Evolutionary conservation across 352 stramenopile species (phyloP).

Genomic region (Halophytophthora batemanensis): DNA sequence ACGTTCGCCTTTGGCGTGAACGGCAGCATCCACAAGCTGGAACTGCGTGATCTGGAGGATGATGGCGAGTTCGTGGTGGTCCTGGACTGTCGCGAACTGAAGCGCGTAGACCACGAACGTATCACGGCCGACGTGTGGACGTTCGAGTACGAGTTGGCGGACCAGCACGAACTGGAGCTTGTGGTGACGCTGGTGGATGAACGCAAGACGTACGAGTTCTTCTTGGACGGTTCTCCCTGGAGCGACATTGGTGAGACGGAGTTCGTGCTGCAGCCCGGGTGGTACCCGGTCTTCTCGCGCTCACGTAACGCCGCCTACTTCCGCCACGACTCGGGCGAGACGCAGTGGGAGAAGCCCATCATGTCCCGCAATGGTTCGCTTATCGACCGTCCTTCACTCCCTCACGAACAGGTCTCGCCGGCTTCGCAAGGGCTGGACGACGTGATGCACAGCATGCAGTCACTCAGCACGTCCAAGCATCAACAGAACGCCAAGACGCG

Average conservation of each 20-base stretch:
- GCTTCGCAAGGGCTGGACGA: conserved; percentile 29
- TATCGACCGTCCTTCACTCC: conserved; percentile 26
- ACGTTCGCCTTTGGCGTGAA: conserved; percentile 81
- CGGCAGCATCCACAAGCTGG: conserved; percentile 72
- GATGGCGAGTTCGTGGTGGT: conserved; percentile 77
- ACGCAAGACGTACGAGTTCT: conserved; percentile 68
- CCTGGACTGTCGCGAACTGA: conserved; percentile 62
- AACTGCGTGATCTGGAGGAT: conserved; percentile 62
- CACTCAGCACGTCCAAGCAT: conserved; percentile 9
- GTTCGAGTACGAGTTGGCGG: conserved; percentile 68
- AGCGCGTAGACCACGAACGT: conserved; percentile 56
- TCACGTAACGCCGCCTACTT: conserved; percentile 75
- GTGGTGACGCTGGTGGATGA: conserved; percentile 64
- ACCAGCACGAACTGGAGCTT: conserved; percentile 67
- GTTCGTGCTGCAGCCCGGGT: conserved; percentile 75
- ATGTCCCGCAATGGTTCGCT: conserved; percentile 45
- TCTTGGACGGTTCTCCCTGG: conserved; percentile 75
- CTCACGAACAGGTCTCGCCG: conserved; percentile 32
- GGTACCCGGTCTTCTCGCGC: conserved; percentile 78
- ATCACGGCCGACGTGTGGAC: conserved; percentile 67
- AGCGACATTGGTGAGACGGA: conserved; percentile 73
- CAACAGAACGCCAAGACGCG: conserved; percentile 2
- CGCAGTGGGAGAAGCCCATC: conserved; percentile 76
- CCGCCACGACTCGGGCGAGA: conserved; percentile 63
- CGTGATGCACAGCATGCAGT: conserved; percentile 22